These are phyloP conservation scores for Venturiaceae sp. DNA, from an alignment of 2,329 filamentous ascomycete genomes.

Conservation along the genomic window DNA sequence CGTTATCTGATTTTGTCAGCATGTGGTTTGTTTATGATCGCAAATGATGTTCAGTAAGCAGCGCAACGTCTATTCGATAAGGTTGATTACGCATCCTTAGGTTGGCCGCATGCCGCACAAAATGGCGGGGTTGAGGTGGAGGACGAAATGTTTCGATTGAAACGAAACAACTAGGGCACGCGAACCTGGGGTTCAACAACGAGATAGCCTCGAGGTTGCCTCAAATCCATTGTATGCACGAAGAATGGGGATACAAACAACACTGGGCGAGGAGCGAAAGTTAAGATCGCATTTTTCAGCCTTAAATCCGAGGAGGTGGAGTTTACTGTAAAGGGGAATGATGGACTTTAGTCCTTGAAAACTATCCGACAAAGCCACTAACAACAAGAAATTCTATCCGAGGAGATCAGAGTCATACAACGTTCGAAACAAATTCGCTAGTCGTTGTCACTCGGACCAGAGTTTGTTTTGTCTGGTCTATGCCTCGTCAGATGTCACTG, in stretches of 20 bases:
- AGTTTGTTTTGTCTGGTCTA: background rate
- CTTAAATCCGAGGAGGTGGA: background rate
- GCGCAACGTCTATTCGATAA: background rate
- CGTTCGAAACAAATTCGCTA: background rate
- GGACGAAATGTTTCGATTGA: background rate
- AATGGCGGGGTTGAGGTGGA: background rate
- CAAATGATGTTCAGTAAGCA: background rate
- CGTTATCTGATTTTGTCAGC: background rate
- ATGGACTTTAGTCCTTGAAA: background rate
- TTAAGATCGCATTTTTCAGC: too few species aligned
- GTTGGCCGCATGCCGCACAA: background rate
- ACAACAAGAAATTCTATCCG: background rate
- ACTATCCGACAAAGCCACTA: background rate
- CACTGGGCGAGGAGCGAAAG: too few species aligned
- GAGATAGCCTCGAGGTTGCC: background rate
- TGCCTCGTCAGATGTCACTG: background rate
- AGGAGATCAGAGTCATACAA: background rate
- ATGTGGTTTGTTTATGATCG: background rate
- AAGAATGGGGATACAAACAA: too few species aligned
- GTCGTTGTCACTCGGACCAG: background rate
- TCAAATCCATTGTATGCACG: too few species aligned
- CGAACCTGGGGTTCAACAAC: background rate
- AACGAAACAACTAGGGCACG: background rate
- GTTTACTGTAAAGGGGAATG: background rate
- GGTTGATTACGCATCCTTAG: background rate